Evolutionary conservation across 2,329 filamentous ascomycete genomes (phyloP).

Genomic region (Lachnellula hyalina): DNA sequence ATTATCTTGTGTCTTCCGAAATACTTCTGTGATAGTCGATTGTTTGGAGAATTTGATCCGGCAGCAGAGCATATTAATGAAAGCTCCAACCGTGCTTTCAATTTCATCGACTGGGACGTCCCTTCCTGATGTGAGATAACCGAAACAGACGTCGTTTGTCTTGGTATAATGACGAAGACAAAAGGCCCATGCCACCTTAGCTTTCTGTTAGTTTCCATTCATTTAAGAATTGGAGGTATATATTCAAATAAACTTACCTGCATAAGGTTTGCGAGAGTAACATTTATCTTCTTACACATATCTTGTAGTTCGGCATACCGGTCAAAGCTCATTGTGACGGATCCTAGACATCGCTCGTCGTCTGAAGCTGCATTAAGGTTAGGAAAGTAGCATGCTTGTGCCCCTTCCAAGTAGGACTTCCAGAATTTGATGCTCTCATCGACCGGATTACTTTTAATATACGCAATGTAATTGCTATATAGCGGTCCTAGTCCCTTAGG

Average conservation of each 20-base stretch:
- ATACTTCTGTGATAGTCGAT: constrained; percentile 24
- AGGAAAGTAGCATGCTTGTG: constrained; percentile 5
- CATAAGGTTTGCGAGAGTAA: constrained; percentile 6
- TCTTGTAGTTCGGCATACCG: background rate
- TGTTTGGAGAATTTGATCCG: constrained; percentile 19
- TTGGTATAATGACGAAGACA: constrained; percentile 33
- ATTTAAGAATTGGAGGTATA: too few species aligned
- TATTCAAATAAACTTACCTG: background rate
- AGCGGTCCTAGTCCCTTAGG: constrained; percentile 25
- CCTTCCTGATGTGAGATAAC: constrained; percentile 36
- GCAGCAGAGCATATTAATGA: constrained; percentile 37
- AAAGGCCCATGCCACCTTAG: constrained; percentile 3
- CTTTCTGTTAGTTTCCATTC: background rate
- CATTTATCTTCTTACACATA: constrained; percentile 1
- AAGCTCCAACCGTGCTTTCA: constrained; percentile 41
- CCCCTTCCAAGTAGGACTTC: constrained; percentile 10
- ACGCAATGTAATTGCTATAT: constrained; percentile 34
- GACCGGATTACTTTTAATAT: constrained; percentile 23
- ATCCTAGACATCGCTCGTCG: background rate
- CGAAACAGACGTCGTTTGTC: constrained; percentile 36
- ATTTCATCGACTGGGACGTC: constrained; percentile 42
- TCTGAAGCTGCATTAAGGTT: background rate
- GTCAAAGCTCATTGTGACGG: background rate
- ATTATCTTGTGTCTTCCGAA: constrained; percentile 28
- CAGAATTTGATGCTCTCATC: constrained; percentile 21